Evolutionary conservation across 805 yeast genomes (phyloP), one percentile per base, ranked within the genome.

Genomic region (Lachancea waltii): DNA sequence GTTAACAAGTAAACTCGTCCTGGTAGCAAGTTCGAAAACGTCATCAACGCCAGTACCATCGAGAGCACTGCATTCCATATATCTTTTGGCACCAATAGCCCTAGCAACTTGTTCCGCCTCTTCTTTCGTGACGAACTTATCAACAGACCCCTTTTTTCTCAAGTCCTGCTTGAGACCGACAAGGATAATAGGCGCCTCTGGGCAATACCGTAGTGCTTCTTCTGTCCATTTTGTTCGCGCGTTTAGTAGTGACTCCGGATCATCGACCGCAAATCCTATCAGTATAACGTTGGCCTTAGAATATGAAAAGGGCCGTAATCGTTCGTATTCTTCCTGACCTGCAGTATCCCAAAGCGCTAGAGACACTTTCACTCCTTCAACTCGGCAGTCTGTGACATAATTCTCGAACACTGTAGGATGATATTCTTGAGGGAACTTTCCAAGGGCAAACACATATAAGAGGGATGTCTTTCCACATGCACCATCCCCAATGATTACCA

Each of bases 41-140:
- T 85, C 94, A 60, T 87, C 96, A 16, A 89, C 97, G 9, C 95
- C 95, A 56, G 85, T 95, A 4, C 97, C 97, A 2, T 95, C 85
- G 48, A 89, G 65, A 1, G 97, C 86, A 33, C 95, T 83, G 55
- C 96, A 85, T 53, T 89, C 96, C 54, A 89, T 63, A 56, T 85
- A 89, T 44, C 68, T 72, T 46, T 81, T 78, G 1, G 96, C 96
- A 4, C 95, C 95, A 27, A 89, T 82, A 39, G 75, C 73, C 39
- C 70, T 70, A 0, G 95, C 95, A 18, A 79, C 82, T 34, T 67
- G 68, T 48, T 80, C 81, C 4, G 83, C 97, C 46, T 72, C 74
- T 28, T 49, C 54, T 7, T 37, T 49, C 50, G 73, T 77, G 18
- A 84, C 85, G 48, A 67, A 73, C 45, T 65, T 63, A 29, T 60